These are phyloP conservation scores for Puccinia novopanici DNA, from an alignment of 1,284 basidiomycete genomes.

Conservation along the genomic window DNA sequence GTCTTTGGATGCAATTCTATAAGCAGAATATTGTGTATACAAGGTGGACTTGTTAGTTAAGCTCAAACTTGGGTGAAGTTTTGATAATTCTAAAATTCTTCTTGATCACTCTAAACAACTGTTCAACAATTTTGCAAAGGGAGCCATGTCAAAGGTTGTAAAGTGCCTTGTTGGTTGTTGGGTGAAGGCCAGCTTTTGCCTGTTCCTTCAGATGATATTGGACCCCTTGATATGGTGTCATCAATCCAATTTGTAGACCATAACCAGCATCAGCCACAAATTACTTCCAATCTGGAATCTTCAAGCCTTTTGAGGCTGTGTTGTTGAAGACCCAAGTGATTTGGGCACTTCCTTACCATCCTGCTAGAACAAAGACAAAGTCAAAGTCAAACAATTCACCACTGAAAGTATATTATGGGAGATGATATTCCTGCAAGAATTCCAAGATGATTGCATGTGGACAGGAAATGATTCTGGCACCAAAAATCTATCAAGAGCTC, in stretches of 20 bases:
- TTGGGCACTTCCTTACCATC: background rate
- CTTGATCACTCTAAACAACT: background rate
- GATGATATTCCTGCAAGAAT: background rate
- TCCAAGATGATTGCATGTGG: background rate
- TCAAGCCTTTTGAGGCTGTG: background rate
- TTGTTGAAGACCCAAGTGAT: background rate
- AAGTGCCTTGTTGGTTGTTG: background rate
- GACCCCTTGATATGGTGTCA: conserved; percentile 59
- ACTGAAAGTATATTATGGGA: background rate
- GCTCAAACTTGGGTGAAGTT: background rate
- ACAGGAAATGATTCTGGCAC: background rate
- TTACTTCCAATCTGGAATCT: background rate
- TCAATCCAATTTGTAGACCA: background rate
- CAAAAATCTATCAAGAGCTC: background rate
- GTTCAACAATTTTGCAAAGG: background rate
- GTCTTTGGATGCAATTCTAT: background rate
- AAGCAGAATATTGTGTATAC: background rate
- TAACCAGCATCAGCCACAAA: background rate
- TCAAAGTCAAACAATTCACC: background rate
- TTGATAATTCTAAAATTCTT: background rate
- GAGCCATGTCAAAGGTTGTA: background rate
- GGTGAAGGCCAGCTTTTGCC: conserved; percentile 16
- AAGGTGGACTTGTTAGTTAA: background rate
- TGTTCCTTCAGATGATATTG: no score
- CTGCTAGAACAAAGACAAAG: background rate